Evolutionary conservation across 208 protist genomes (phyloP).

Genomic region (Crithidia sp.): DNA sequence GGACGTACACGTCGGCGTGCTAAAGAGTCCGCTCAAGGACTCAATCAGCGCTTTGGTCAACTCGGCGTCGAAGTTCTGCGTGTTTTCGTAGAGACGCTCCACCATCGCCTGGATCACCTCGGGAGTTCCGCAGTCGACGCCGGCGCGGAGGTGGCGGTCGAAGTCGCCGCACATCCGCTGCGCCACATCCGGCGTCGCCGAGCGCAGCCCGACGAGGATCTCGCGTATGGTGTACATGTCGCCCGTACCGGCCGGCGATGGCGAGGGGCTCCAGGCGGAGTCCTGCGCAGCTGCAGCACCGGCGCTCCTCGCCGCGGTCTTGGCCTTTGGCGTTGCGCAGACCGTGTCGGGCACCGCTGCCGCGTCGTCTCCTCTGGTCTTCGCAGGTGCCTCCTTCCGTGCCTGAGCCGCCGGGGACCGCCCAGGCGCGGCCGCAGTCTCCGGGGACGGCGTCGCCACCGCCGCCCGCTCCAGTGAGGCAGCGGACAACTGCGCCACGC

Average conservation of each 20-base stretch:
- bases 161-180: conserved; percentile 74
- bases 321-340: not conserved
- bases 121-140: conserved; percentile 69
- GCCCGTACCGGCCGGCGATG: conserved; percentile 25
- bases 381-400: not conserved
- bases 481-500: not conserved
- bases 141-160: conserved; percentile 56
- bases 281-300: not conserved
- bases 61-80: conserved; percentile 51
- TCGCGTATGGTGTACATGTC: conserved; percentile 78
- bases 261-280: not conserved
- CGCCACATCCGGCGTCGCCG: conserved; percentile 58
- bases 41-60: conserved; percentile 66
- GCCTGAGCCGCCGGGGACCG: not conserved
- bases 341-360: conserved; percentile 10
- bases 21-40: conserved; percentile 74
- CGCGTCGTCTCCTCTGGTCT: not conserved
- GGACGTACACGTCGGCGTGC: conserved; percentile 42
- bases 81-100: conserved; percentile 81
- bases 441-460: not conserved
- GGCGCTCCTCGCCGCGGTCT: not conserved
- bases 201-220: conserved; percentile 75
- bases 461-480: not conserved
- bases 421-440: not conserved
- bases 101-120: conserved; percentile 86